Conservation (phyloP, 1,284 basidiomycete species). For the Marasmius tenuissimus region DNA sequence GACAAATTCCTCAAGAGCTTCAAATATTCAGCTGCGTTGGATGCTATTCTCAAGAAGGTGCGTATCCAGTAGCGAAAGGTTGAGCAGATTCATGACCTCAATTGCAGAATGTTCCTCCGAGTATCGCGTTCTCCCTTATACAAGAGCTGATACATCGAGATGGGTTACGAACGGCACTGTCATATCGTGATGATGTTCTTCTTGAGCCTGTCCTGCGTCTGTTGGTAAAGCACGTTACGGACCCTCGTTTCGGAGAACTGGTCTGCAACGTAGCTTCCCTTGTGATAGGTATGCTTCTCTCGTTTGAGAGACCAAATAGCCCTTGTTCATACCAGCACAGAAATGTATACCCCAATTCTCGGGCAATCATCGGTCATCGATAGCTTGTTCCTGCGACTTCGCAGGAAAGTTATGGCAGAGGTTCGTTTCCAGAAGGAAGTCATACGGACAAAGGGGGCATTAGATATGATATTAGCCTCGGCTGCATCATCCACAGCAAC, state of each 20-base stretch:
- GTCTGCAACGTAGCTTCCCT: constrained; percentile 83
- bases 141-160: constrained; percentile 94
- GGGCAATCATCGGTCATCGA: constrained; percentile 96
- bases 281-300: constrained; percentile 71
- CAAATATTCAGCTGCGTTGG: constrained; percentile 93
- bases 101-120: constrained; percentile 74
- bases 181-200: constrained; percentile 91
- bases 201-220: constrained; percentile 90
- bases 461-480: constrained; percentile 90
- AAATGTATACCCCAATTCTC: constrained; percentile 89
- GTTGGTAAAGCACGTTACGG: constrained; percentile 82
- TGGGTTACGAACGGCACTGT: constrained; percentile 83
- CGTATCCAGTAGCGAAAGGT: constrained; percentile 13
- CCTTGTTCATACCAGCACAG: constrained; percentile 40
- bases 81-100: constrained; percentile 6
- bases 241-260: constrained; percentile 89
- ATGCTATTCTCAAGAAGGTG: constrained; percentile 86
- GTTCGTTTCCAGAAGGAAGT: constrained; percentile 91
- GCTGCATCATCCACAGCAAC: constrained; percentile 38
- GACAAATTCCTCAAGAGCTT: constrained; percentile 91
- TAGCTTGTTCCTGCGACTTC: constrained; percentile 80
- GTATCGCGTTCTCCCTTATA: constrained; percentile 88
- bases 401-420: constrained; percentile 83
- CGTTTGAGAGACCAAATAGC: neutral
- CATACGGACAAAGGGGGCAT: constrained; percentile 79